Percentiles rank a stretch among this genome's conserved stretches.
These are phyloP conservation scores for Chernovozyma sophiae-reginae DNA, from an alignment of 1,139 yeast genomes.

Conservation along the genomic window DNA sequence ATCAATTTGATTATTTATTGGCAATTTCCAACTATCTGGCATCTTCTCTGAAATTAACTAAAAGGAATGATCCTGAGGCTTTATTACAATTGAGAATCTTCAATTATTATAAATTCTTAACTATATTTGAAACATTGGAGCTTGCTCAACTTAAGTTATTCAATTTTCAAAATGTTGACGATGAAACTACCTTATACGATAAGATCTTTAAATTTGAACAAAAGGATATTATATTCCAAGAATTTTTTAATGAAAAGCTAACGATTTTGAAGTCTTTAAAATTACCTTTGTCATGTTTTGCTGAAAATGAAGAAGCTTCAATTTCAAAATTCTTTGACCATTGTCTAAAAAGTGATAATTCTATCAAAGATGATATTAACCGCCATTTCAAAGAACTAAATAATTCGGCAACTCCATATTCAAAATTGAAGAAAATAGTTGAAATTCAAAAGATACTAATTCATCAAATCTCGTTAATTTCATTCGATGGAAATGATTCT, in stretches of 20 bases:
- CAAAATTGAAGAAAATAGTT: slow-evolving; percentile 29
- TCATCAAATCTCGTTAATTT: slow-evolving; percentile 16
- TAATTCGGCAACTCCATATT: slow-evolving; percentile 26
- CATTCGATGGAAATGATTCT: slow-evolving; percentile 15
- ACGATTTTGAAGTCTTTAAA: slow-evolving; percentile 20
- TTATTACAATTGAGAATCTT: slow-evolving; percentile 37
- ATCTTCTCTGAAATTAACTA: slow-evolving; percentile 35
- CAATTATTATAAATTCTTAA: slow-evolving; percentile 37
- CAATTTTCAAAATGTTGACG: slow-evolving; percentile 18
- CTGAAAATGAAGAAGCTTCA: slow-evolving; percentile 18
- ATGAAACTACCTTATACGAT: slow-evolving; percentile 32
- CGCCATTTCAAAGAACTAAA: slow-evolving; percentile 8
- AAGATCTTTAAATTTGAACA: slow-evolving; percentile 39
- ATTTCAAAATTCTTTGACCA: slow-evolving; percentile 5
- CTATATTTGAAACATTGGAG: slow-evolving; percentile 31
- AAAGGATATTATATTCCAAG: slow-evolving; percentile 35
- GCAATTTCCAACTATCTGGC: slow-evolving; percentile 44
- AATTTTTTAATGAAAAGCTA: slow-evolving; percentile 34
- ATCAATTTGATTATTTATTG: slow-evolving; percentile 35
- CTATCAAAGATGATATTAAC: slow-evolving; percentile 12
- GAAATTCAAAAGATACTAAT: slow-evolving; percentile 31
- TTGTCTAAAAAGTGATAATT: slow-evolving; percentile 15
- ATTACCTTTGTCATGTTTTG: slow-evolving; percentile 28
- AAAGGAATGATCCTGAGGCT: slow-evolving; percentile 36
- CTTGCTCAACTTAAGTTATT: slow-evolving; percentile 31